Base-by-base conservation (phyloP, 179 eudicot species). In the Heliamphora pulchella region DNA sequence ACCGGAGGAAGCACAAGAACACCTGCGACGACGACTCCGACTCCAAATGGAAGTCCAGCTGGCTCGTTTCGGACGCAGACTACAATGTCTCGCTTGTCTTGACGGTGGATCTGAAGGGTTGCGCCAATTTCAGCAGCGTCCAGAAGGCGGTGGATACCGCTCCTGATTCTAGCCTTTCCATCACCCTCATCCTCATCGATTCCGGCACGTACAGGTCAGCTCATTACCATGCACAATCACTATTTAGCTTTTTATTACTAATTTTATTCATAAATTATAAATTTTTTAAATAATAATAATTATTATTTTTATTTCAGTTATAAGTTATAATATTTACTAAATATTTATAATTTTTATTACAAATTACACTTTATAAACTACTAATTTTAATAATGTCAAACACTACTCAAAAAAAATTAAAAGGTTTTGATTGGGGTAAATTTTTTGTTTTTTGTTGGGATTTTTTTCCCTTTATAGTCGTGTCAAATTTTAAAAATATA, bases 131-230 rank as follows among this genome's bases (percentile, higher is more conserved):
- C 75, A 92, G 84, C 70, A 94, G 90, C 51, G 78, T 90, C 54
- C 98, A 92, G 75, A 86, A 90, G 77, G 98, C 97, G 15, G 87
- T 94, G 1, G 91, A 94, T 81, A 87, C 88, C 10, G 89, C 83
- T 9, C 97, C 94, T 17, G 85, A 90, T 86, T 81, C 39, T 50
- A 87, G 91, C 82, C 51, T 78, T 7, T 77, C 90, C 31, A 76
- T 85, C 65, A 90, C 91, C 18, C 92, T 92, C 71, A 91, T 94
- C 73, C 67, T 90, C 6, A 55, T 94, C 9, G 84, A 85, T 81
- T 82, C 91, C 3, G 98, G 95, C 84, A 84, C 86, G 50, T 94
- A 92, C 87, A 91, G 91, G 98, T 94, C 54, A 74, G n/a, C n/a
- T n/a, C n/a, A n/a, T 55, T 78, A 46, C 8, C 51, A 77, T 54